Base-by-base conservation (phyloP, 306 rosid genomes). In the Fragaria vesca region DNA sequence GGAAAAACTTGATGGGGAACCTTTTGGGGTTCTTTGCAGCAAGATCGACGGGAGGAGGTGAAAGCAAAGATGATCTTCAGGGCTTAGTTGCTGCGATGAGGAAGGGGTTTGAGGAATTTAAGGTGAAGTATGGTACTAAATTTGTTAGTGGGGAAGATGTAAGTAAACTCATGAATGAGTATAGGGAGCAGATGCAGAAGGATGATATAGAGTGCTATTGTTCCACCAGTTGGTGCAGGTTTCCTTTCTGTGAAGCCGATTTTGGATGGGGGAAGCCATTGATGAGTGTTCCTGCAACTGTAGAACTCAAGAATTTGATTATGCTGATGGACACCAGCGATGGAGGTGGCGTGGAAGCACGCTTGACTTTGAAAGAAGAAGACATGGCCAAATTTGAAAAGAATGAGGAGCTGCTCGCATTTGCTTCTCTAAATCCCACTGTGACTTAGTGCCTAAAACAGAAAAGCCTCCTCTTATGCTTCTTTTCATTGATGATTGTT, bases 1-100 rank as follows among this genome's bases (percentile, higher is more conserved):
- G 82, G 5, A 66, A 84, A 3, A 36, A 76, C 51, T 54, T 84
- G 1, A 66, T 80, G 60, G 93, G 91, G 2, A 87, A 89, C 75
- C 79, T 89, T 50, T 30, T 83, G 6, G 78, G 89, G 48, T 9
- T 75, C 16, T 80, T 69, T 50, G 32, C 71, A 3, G 75, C 85
- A 0, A 51, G 50, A 36, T 58, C 32, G 40, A 21, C 45, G 12
- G 63, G 82, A 81, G 83, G 6, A 10, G 63, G n/a, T 50, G 55
- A 78, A 17, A 60, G 48, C 8, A 8, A 43, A 16, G n/a, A 50
- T 21, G 71, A 57, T 11, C 7, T 76, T 21, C 34, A 48, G 26
- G 55, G 5, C 30, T 34, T 26, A 34, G 73, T 69, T 46, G n/a
- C 12, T 24, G 15, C 4, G 15, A 26, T 46, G 40, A 46, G 73